phyloP scores from a whole-genome alignment of 2,329 filamentous ascomycete genomes.

The Penicillium sp. region DNA sequence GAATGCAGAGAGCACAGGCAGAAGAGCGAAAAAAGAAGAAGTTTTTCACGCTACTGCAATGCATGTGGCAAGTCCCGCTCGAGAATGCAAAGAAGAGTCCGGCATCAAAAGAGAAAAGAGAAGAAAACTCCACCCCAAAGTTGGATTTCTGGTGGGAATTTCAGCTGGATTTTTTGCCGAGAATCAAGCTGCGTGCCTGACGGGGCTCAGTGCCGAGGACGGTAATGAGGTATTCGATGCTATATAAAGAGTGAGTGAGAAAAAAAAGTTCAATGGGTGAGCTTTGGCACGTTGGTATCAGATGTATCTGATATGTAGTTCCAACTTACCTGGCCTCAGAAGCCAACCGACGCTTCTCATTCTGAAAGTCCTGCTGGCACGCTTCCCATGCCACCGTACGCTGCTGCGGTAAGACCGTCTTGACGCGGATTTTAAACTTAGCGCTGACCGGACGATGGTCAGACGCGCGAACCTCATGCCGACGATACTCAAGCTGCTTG shows the following conservation, averaged over 20 bases:
- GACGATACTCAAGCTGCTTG: conserved; percentile 77
- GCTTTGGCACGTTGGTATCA: too few relatives aligned
- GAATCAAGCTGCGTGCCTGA: conserved; percentile 46
- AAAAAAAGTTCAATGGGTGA: neutral
- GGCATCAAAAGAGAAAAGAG: neutral
- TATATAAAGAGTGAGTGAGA: conserved; percentile 22
- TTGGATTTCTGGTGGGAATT: too few relatives aligned
- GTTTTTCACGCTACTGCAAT: conserved; percentile 4
- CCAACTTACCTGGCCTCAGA: conserved; percentile 68
- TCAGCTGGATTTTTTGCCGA: conserved; percentile 16
- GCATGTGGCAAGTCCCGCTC: neutral
- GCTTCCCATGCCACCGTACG: conserved; percentile 63
- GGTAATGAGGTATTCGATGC: conserved; percentile 59
- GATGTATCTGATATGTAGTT: too few relatives aligned
- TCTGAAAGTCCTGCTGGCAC: conserved; percentile 68
- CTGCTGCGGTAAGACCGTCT: conserved; percentile 66
- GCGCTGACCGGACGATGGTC: conserved; percentile 93
- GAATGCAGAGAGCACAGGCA: neutral
- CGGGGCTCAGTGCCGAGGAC: conserved; percentile 53
- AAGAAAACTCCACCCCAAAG: too few relatives aligned
- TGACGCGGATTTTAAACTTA: conserved; percentile 73
- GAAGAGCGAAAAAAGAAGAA: conserved; percentile 4
- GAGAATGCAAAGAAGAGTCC: neutral
- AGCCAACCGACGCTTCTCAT: conserved; percentile 61
- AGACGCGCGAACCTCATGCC: conserved; percentile 84